A percentile compares a stretch with the other conserved stretches of the same genome.
Conservation (phyloP, 805 yeast genomes). For the Cyberlindnera lachancei region DNA sequence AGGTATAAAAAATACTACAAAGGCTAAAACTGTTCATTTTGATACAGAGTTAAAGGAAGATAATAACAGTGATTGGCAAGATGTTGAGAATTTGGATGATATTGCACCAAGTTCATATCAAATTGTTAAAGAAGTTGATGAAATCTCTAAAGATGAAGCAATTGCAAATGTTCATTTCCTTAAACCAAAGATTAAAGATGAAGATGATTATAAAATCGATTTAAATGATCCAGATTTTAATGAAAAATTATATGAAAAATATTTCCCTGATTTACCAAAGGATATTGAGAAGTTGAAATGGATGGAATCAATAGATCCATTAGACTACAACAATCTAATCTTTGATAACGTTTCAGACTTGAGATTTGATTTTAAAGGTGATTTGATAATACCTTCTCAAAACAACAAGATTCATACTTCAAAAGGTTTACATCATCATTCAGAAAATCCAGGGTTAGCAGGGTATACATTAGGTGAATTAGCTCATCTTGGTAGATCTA, state of each 20-base stretch:
- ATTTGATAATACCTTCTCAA: slow-evolving; percentile 54
- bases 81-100: slow-evolving; percentile 41
- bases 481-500: slow-evolving; percentile 70
- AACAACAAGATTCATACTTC: slow-evolving; percentile 40
- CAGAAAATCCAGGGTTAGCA: slow-evolving; percentile 80
- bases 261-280: slow-evolving; percentile 82
- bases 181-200: slow-evolving; percentile 33
- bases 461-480: slow-evolving; percentile 88
- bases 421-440: slow-evolving; percentile 84
- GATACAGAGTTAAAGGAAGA: slow-evolving; percentile 18
- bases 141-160: slow-evolving; percentile 35
- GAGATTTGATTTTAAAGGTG: slow-evolving; percentile 85
- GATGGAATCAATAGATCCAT: slow-evolving; percentile 69
- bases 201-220: slow-evolving; percentile 38
- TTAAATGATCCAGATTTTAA: slow-evolving; percentile 73
- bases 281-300: slow-evolving; percentile 80
- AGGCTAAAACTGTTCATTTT: slow-evolving; percentile 26
- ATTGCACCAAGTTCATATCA: slow-evolving; percentile 42
- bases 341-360: slow-evolving; percentile 53
- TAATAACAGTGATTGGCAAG: slow-evolving; percentile 38
- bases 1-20: slow-evolving; percentile 6
- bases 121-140: slow-evolving; percentile 37
- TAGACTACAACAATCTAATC: slow-evolving; percentile 23
- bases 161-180: slow-evolving; percentile 57
- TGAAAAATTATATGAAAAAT: slow-evolving; percentile 72